These are phyloP conservation scores for Hygrocybe punicea DNA, from an alignment of 768 basidiomycete genomes.

Conservation along the genomic window DNA sequence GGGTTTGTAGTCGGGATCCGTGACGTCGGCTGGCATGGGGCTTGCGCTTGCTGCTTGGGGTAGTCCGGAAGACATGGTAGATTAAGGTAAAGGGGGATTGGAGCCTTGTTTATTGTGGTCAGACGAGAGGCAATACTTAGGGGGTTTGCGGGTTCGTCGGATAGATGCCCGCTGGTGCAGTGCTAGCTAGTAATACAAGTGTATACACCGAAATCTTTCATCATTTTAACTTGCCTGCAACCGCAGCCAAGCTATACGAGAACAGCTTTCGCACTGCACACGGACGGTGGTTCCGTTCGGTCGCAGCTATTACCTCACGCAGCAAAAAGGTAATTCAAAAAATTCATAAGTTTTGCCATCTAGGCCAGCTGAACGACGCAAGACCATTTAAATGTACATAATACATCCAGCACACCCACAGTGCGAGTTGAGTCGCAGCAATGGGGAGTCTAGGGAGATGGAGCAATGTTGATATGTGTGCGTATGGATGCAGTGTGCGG, in stretches of 20 bases:
- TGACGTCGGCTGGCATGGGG: conserved; percentile 54
- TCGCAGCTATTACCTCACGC: too few relatives aligned
- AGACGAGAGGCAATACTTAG: not conserved
- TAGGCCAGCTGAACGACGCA: too few relatives aligned
- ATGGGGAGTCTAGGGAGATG: not conserved
- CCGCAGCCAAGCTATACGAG: too few relatives aligned
- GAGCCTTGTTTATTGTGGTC: not conserved
- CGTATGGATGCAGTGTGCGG: conserved; percentile 3
- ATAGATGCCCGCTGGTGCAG: too few relatives aligned
- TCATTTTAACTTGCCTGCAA: too few relatives aligned
- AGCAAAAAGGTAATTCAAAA: too few relatives aligned
- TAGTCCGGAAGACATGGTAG: not conserved
- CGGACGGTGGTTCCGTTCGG: too few relatives aligned
- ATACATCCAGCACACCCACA: conserved; percentile 4
- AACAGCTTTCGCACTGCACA: too few relatives aligned
- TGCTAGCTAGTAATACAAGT: too few relatives aligned
- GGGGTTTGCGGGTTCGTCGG: not conserved
- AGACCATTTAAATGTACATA: not conserved
- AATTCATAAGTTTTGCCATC: too few relatives aligned
- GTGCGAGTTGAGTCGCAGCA: conserved; percentile 11
- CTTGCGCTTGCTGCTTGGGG: conserved; percentile 48
- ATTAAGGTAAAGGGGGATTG: not conserved
- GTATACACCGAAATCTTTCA: too few relatives aligned
- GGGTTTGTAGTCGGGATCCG: conserved; percentile 63
- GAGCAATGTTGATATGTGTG: not conserved